A percentile compares a stretch with the other conserved stretches of the same genome.
phyloP scores from a whole-genome alignment of 2,329 filamentous ascomycete genomes.

The Fusarium palustre region DNA sequence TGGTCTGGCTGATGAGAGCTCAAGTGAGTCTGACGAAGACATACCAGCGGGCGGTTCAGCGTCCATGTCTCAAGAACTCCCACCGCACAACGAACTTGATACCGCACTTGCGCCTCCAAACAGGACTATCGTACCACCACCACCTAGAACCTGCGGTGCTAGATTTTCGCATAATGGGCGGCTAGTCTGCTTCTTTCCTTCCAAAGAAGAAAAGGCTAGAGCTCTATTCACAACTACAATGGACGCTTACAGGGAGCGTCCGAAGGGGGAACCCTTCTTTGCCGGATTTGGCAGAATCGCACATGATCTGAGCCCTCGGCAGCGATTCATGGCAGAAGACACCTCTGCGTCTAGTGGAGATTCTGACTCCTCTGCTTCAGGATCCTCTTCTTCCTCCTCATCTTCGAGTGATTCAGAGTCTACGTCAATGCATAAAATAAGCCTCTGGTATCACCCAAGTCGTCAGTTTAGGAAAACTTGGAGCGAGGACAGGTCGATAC shows the following conservation, averaged over 20 bases:
- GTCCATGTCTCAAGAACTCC: conserved; percentile 72
- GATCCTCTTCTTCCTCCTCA: conserved; percentile 63
- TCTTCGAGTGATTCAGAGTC: conserved; percentile 72
- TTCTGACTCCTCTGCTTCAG: conserved; percentile 62
- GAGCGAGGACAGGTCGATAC: conserved; percentile 68
- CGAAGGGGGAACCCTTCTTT: conserved; percentile 67
- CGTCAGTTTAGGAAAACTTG: conserved; percentile 66
- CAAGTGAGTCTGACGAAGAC: conserved; percentile 79
- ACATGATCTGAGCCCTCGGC: conserved; percentile 62
- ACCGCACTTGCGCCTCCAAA: conserved; percentile 64
- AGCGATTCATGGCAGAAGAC: conserved; percentile 61
- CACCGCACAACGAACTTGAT: conserved; percentile 65
- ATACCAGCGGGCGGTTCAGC: conserved; percentile 65
- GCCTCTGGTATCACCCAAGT: conserved; percentile 66
- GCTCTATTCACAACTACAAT: conserved; percentile 61
- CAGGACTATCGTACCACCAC: conserved; percentile 65
- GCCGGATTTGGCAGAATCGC: conserved; percentile 68
- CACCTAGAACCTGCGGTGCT: conserved; percentile 69
- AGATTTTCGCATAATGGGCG: conserved; percentile 72
- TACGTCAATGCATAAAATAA: conserved; percentile 70
- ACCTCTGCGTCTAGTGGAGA: conserved; percentile 64
- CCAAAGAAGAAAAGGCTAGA: conserved; percentile 71
- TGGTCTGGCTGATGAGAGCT: conserved; percentile 78
- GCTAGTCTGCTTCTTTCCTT: conserved; percentile 76
- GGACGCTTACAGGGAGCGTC: conserved; percentile 60